These are phyloP conservation scores for Wickerhamomyces rabaulensis DNA, from an alignment of 805 yeast species.

Conservation along the genomic window DNA sequence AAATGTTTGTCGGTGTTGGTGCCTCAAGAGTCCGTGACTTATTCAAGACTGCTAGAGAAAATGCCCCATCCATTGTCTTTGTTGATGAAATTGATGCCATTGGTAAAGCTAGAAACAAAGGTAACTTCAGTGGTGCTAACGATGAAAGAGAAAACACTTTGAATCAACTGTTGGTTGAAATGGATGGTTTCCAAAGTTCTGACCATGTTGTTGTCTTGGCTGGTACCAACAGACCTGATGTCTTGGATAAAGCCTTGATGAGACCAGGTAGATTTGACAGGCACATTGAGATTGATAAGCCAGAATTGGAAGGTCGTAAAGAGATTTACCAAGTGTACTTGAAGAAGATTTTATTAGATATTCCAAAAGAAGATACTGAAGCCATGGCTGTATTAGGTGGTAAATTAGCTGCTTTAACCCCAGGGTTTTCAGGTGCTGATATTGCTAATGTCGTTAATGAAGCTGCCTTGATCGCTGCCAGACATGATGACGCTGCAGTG, in stretches of 20 bases:
- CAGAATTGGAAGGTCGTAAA: conserved; percentile 86
- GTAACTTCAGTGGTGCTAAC: conserved; percentile 72
- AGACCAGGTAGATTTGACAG: conserved; percentile 96
- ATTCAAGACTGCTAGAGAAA: conserved; percentile 82
- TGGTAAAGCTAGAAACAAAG: conserved; percentile 78
- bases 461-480: conserved; percentile 90
- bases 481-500: conserved; percentile 60
- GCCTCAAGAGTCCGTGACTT: conserved; percentile 92
- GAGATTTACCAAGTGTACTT: conserved; percentile 82
- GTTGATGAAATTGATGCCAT: conserved; percentile 96
- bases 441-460: conserved; percentile 93
- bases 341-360: conserved; percentile 46
- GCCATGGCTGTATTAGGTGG: conserved; percentile 66
- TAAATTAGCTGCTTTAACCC: conserved; percentile 84
- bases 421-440: conserved; percentile 95
- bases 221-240: conserved; percentile 92
- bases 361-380: conserved; percentile 34
- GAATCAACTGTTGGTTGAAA: conserved; percentile 87
- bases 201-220: conserved; percentile 93
- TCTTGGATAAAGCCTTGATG: conserved; percentile 80
- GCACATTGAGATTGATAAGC: conserved; percentile 79
- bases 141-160: conserved; percentile 93
- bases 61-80: conserved; percentile 86
- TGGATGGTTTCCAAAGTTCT: conserved; percentile 88
- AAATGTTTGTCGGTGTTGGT: conserved; percentile 96